Percentiles rank a stretch among this genome's conserved stretches.
Evolutionary conservation across 2,329 filamentous ascomycete genomes (phyloP).

Genomic region (Venturiaceae sp.): DNA sequence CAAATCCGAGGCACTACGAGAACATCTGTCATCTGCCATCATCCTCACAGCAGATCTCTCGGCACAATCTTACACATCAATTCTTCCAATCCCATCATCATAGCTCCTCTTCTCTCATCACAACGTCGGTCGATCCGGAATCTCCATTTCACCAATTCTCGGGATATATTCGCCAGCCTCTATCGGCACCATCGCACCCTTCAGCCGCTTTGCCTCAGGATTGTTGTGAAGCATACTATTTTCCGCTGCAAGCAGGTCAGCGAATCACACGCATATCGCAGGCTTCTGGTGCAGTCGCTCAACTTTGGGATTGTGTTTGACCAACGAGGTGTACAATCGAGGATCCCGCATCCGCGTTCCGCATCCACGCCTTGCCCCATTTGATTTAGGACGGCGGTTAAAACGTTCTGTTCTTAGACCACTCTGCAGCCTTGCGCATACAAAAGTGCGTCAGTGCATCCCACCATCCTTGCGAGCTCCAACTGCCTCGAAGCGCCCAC

Average conservation of each 20-base stretch:
- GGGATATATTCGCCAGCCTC: neutral
- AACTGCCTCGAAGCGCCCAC: slow-evolving; percentile 1
- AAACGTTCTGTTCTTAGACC: neutral
- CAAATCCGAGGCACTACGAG: neutral
- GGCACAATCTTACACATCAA: too few species aligned
- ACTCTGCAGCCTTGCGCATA: neutral
- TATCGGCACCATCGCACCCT: too few species aligned
- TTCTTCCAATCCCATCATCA: neutral
- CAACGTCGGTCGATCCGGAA: neutral
- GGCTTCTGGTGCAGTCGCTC: neutral
- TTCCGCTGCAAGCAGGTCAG: neutral
- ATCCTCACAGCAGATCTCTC: neutral
- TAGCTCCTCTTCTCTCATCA: neutral
- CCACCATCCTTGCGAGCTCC: neutral
- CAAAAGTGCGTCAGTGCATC: neutral
- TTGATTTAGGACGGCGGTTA: neutral
- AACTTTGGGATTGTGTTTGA: neutral
- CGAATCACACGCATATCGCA: neutral
- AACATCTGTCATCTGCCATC: neutral
- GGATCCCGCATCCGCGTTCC: neutral
- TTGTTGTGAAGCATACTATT: neutral
- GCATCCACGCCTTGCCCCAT: neutral
- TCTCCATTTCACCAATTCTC: neutral
- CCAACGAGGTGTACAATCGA: neutral
- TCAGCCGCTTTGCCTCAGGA: too few species aligned